Conservation (phyloP, 768 basidiomycete species). For the Trametopsis cervina region DNA sequence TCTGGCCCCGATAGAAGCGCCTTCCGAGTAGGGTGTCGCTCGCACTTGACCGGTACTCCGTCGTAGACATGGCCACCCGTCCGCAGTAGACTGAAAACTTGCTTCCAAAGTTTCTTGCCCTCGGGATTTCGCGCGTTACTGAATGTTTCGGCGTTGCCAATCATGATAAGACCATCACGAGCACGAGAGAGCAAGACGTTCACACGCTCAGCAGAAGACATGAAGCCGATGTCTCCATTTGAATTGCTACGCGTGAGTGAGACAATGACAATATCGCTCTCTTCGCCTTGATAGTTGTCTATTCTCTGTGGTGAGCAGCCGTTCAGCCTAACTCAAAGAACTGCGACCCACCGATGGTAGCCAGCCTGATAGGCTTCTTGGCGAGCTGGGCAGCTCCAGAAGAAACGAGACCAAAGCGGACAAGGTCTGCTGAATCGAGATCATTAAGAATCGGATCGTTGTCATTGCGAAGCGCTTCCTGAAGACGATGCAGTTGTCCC, state of each 20-base stretch:
- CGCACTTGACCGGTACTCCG: slow-evolving; percentile 55
- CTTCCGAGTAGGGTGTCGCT: slow-evolving; percentile 41
- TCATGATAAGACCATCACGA: slow-evolving; percentile 54
- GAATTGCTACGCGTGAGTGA: slow-evolving; percentile 57
- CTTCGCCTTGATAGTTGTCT: slow-evolving; percentile 79
- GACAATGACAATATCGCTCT: slow-evolving; percentile 60
- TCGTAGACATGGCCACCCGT: slow-evolving; percentile 41
- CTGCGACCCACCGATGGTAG: slow-evolving; percentile 56
- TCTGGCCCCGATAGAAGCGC: slow-evolving; percentile 32
- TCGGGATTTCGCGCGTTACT: slow-evolving; percentile 32
- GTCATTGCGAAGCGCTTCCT: slow-evolving; percentile 34
- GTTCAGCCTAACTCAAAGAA: too few relatives aligned
- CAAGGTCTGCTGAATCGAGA: slow-evolving; percentile 51
- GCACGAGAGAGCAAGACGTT: slow-evolving; percentile 69
- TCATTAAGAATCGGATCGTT: slow-evolving; percentile 58
- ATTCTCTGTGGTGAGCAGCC: background rate
- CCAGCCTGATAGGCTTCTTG: slow-evolving; percentile 46
- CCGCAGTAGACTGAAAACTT: slow-evolving; percentile 39
- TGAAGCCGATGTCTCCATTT: slow-evolving; percentile 57
- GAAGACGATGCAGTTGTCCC: slow-evolving; percentile 53
- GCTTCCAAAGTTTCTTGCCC: slow-evolving; percentile 44
- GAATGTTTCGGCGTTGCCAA: slow-evolving; percentile 61
- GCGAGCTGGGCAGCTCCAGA: slow-evolving; percentile 29
- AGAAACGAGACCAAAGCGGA: slow-evolving; percentile 47
- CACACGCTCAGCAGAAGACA: slow-evolving; percentile 61